These are phyloP conservation scores for Cladorrhinum samala DNA, from an alignment of 495 filamentous ascomycete species.

Conservation along the genomic window DNA sequence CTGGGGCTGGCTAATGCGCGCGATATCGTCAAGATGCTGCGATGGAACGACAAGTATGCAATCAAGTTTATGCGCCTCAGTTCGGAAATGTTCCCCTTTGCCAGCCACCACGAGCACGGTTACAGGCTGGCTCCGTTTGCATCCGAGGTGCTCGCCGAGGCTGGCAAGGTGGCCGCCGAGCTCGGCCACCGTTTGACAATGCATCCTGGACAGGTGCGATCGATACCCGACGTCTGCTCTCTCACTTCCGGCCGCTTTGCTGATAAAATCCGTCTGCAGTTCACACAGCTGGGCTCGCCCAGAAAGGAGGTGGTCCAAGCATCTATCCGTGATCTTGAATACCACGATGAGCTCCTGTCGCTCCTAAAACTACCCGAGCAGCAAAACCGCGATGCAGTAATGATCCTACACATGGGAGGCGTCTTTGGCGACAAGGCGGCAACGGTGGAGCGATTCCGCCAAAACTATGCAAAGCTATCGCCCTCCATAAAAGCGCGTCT, in stretches of 20 bases:
- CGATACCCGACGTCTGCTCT: background rate
- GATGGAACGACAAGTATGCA: slow-evolving; percentile 89
- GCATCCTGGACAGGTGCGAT: slow-evolving; percentile 71
- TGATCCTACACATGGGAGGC: slow-evolving; percentile 94
- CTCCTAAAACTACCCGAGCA: slow-evolving; percentile 75
- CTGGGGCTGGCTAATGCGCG: slow-evolving; percentile 76
- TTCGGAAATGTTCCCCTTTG: slow-evolving; percentile 96
- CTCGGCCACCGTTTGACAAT: slow-evolving; percentile 82
- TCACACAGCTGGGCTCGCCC: slow-evolving; percentile 83
- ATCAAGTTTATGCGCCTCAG: slow-evolving; percentile 92
- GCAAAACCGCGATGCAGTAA: slow-evolving; percentile 78
- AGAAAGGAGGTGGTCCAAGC: slow-evolving; percentile 65
- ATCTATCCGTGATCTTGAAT: slow-evolving; percentile 77
- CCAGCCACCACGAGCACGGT: slow-evolving; percentile 78
- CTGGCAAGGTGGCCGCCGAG: slow-evolving; percentile 69
- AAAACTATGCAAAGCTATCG: slow-evolving; percentile 62
- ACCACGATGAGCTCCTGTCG: slow-evolving; percentile 79
- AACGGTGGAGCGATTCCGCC: slow-evolving; percentile 73
- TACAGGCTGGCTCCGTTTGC: slow-evolving; percentile 88
- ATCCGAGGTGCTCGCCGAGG: slow-evolving; percentile 66
- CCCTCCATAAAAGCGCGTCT: slow-evolving; percentile 69
- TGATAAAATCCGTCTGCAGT: too few relatives aligned
- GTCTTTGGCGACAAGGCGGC: slow-evolving; percentile 82
- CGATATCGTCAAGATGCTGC: slow-evolving; percentile 77
- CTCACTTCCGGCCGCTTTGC: too few relatives aligned